Percentiles rank a stretch among this genome's conserved stretches.
Evolutionary conservation across 768 basidiomycete species (phyloP).

Genomic region (Leccinum imitatum): DNA sequence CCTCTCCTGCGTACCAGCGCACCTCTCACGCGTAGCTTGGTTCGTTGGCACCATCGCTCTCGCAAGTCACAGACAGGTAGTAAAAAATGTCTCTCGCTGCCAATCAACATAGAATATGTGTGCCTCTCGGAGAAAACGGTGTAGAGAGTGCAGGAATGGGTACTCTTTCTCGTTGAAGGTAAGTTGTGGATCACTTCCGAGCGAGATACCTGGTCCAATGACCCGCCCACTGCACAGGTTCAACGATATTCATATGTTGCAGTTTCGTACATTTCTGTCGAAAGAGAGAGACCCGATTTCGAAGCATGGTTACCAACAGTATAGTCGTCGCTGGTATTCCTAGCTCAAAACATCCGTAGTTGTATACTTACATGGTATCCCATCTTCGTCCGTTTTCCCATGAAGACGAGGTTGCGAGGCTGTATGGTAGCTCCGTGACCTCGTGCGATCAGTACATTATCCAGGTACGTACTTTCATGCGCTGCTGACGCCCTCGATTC

Average conservation of each 20-base stretch:
- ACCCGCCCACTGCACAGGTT: constrained; percentile 49
- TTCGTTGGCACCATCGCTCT: too few species aligned
- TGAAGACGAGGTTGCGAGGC: constrained; percentile 73
- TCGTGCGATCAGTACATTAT: constrained; percentile 71
- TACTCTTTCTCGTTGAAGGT: constrained; percentile 66
- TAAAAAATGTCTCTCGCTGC: too few species aligned
- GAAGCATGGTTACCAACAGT: constrained; percentile 77
- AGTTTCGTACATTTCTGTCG: constrained; percentile 80
- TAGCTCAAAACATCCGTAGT: constrained; percentile 74
- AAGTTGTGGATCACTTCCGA: constrained; percentile 18
- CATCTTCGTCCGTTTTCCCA: constrained; percentile 76
- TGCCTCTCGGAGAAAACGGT: constrained; percentile 29
- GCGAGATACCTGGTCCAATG: constrained; percentile 57
- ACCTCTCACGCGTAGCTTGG: too few species aligned
- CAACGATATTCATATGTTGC: constrained; percentile 49
- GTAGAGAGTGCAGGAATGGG: constrained; percentile 47
- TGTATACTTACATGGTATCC: constrained; percentile 70
- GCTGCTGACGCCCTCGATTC: not conserved
- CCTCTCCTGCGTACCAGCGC: too few species aligned
- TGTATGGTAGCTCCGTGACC: constrained; percentile 88
- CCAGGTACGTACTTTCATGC: not conserved
- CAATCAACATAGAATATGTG: too few species aligned
- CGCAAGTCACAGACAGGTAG: too few species aligned
- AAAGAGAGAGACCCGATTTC: constrained; percentile 54
- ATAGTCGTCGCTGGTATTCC: constrained; percentile 60